Evolutionary conservation across 306 rosid genomes (phyloP).

Genomic region (Castanea sativa): DNA sequence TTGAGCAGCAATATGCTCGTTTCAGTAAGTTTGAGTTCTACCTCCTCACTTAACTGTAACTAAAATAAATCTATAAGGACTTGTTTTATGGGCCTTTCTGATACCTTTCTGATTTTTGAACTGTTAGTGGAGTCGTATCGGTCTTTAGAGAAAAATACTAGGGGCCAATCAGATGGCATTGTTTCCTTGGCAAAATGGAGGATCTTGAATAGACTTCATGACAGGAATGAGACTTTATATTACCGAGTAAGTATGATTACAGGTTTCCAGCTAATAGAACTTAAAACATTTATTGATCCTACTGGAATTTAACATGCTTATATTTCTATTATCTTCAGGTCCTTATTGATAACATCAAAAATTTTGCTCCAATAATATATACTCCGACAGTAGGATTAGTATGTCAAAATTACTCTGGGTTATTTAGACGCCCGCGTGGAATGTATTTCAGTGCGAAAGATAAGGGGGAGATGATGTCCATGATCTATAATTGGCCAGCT

Average conservation of each 20-base stretch:
- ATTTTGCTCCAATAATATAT: slow-evolving; percentile 94
- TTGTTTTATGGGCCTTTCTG: background rate
- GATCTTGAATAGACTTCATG: slow-evolving; percentile 93
- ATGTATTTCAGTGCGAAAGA: slow-evolving; percentile 99
- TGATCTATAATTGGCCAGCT: slow-evolving; percentile 98
- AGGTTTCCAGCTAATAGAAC: slow-evolving; percentile 15
- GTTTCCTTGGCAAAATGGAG: slow-evolving; percentile 96
- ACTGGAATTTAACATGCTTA: slow-evolving; percentile 10
- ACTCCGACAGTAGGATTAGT: slow-evolving; percentile 98
- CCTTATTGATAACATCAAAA: slow-evolving; percentile 88
- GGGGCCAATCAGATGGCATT: slow-evolving; percentile 59
- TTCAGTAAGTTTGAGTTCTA: slow-evolving; percentile 60
- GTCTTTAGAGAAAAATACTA: slow-evolving; percentile 87
- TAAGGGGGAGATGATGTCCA: slow-evolving; percentile 99
- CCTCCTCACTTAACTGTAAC: slow-evolving; percentile 2
- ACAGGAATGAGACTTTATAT: slow-evolving; percentile 92
- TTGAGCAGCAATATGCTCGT: slow-evolving; percentile 94
- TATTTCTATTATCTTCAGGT: slow-evolving; percentile 49
- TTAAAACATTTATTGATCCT: slow-evolving; percentile 16
- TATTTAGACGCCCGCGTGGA: slow-evolving; percentile 97
- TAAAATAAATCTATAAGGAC: background rate
- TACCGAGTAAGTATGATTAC: slow-evolving; percentile 70
- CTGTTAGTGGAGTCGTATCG: slow-evolving; percentile 89
- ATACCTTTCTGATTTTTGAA: slow-evolving; percentile 1
- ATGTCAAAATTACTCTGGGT: slow-evolving; percentile 94